Evolutionary conservation across 108 stramenopile genomes (phyloP), one percentile per base, ranked within the genome.

Genomic region (Pseudonitzschia multistriata): DNA sequence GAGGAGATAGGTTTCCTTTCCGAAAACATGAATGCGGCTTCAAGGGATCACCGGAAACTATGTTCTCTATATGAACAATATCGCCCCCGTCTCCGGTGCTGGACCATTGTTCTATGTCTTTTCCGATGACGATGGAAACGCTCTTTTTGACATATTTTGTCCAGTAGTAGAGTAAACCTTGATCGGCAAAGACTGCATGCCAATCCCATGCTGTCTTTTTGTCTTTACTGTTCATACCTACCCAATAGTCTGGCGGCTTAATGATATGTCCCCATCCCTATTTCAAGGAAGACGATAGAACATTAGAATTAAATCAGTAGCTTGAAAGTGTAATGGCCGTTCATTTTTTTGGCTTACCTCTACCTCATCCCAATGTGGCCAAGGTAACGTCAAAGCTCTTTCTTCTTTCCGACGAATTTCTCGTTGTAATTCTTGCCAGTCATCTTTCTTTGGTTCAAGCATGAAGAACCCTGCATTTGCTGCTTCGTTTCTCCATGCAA

Each of bases 401-500:
- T 67, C 60, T 24, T 78, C 68, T 50, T 62, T 66, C 2, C 15
- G 35, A 22, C 50, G 66, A 29, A 83, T 66, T 17, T 69, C 67
- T 2, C 70, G 72, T 37, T 69, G 34, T 5, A 79, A 6, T 29
- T 54, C 25, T 13, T 84, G 54, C 22, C 34, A 83, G 29, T 73
- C 81, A 1, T 59, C 62, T n/a, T 62, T 30, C 14, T 73, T 31
- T 10, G 87, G 87, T 62, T 73, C 24, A 19, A 88, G 14, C 73
- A 88, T 81, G 73, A 83, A 85, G 59, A 85, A 79, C 2, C 82
- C 84, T 2, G 54, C 80, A 48, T 81, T 57, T 30, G 74, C 49
- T 17, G 87, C 77, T 54, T 83, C 83, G 13, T 35, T 37, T 30
- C 33, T 63, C 40, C 62, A 79, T 7, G 80, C 62, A 24, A 83